These are phyloP conservation scores for Inga leiocalycina DNA, from an alignment of 306 rosid species.

Conservation along the genomic window DNA sequence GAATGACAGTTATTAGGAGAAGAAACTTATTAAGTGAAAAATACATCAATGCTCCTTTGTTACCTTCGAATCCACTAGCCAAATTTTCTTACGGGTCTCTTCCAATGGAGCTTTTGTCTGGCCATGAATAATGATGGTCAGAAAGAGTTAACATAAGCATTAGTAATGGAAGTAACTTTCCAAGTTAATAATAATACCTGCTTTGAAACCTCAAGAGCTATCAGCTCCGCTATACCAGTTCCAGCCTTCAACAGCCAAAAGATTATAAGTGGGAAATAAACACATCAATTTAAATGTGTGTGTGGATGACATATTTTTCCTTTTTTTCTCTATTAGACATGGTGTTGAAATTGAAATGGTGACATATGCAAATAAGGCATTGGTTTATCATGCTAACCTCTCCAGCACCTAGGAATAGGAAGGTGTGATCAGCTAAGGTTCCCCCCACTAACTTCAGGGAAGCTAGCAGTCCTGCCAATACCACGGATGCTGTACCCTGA, in stretches of 20 bases:
- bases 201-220: constrained; percentile 94
- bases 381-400: constrained; percentile 58
- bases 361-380: not conserved
- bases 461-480: constrained; percentile 87
- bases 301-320: not conserved
- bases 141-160: constrained; percentile 17
- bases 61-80: constrained; percentile 99
- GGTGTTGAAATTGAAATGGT: not conserved
- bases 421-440: constrained; percentile 83
- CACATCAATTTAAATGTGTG: not conserved
- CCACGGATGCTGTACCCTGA: constrained; percentile 98
- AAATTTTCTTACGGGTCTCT: constrained; percentile 89
- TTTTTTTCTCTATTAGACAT: not conserved
- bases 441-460: constrained; percentile 88
- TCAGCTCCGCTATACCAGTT: constrained; percentile 97
- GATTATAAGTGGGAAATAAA: constrained; percentile 42
- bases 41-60: not conserved
- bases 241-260: constrained; percentile 81
- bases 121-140: constrained; percentile 24
- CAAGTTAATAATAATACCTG: constrained; percentile 61
- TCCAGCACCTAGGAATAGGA: constrained; percentile 97
- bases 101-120: constrained; percentile 82
- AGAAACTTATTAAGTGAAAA: not conserved
- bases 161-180: not conserved
- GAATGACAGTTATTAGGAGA: constrained; percentile 2